Evolutionary conservation across 306 rosid genomes (phyloP).

Genomic region (Gleditsia sinensis): DNA sequence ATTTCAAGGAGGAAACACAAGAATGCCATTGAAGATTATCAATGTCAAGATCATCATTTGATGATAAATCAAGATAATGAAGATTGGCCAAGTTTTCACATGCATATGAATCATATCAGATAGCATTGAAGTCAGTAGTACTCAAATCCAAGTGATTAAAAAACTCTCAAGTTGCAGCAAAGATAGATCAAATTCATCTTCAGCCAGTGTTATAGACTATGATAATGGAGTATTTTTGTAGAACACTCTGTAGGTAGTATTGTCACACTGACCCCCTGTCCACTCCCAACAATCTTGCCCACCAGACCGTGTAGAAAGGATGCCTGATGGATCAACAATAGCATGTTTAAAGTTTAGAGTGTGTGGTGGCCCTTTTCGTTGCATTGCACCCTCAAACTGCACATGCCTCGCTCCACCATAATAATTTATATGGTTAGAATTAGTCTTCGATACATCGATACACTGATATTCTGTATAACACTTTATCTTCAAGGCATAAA

Average conservation of each 20-base stretch:
- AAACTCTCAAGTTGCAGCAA: conserved; percentile 18
- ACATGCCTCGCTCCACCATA: too few species aligned
- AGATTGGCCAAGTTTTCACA: not conserved
- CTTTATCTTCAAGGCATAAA: too few species aligned
- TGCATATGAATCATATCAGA: not conserved
- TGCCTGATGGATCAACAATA: not conserved
- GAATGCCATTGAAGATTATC: not conserved
- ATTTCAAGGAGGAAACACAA: not conserved
- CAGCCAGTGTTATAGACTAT: too few species aligned
- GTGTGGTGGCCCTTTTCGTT: conserved; percentile 7
- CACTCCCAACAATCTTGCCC: conserved; percentile 3
- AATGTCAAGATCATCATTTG: not conserved
- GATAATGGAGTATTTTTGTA: too few species aligned
- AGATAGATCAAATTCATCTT: conserved; percentile 3
- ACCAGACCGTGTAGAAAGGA: conserved; percentile 21
- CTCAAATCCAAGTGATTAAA: conserved; percentile 8
- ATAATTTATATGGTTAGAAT: too few species aligned
- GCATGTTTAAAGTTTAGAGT: conserved; percentile 6
- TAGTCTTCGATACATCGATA: too few species aligned
- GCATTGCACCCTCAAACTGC: not conserved
- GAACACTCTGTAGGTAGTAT: too few species aligned
- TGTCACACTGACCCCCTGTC: conserved; percentile 8
- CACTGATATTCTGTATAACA: too few species aligned
- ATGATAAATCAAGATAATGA: not conserved
- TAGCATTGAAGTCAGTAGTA: not conserved